These are phyloP conservation scores for Choiromyces venosus DNA, from an alignment of 495 filamentous ascomycete species.

Conservation along the genomic window DNA sequence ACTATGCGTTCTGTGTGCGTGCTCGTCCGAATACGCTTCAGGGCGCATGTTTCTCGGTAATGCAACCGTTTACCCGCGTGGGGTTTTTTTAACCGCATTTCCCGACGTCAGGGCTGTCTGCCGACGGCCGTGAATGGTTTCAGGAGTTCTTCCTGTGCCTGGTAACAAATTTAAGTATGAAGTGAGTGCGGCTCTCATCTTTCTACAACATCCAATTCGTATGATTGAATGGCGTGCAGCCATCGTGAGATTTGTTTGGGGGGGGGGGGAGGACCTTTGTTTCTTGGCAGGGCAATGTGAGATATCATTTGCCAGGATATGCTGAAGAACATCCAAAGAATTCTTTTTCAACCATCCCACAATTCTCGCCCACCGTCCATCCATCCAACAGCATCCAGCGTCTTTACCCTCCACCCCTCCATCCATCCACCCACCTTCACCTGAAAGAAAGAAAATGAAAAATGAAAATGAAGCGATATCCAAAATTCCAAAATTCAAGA, in stretches of 20 bases:
- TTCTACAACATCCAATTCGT: not conserved
- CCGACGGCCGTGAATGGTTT: not conserved
- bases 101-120: slow-evolving; percentile 7
- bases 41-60: slow-evolving; percentile 38
- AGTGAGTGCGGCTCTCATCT: slow-evolving; percentile 13
- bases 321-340: not conserved
- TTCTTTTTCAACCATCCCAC: not conserved
- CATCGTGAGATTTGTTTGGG: slow-evolving; percentile 13
- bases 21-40: slow-evolving; percentile 28
- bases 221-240: slow-evolving; percentile 11
- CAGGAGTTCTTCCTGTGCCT: slow-evolving; percentile 3
- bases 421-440: not conserved
- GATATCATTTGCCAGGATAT: not conserved
- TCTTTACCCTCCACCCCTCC: not conserved
- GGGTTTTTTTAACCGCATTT: slow-evolving; percentile 21
- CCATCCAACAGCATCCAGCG: not conserved
- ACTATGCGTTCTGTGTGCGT: slow-evolving; percentile 6
- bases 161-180: slow-evolving; percentile 22
- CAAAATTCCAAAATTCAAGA: not conserved
- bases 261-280: slow-evolving; percentile 26
- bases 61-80: slow-evolving; percentile 37
- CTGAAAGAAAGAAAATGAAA: not conserved
- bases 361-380: not conserved
- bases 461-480: not conserved
- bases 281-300: slow-evolving; percentile 23